phyloP scores from a whole-genome alignment of 345 rosid species.

The Dipteronia sinensis region DNA sequence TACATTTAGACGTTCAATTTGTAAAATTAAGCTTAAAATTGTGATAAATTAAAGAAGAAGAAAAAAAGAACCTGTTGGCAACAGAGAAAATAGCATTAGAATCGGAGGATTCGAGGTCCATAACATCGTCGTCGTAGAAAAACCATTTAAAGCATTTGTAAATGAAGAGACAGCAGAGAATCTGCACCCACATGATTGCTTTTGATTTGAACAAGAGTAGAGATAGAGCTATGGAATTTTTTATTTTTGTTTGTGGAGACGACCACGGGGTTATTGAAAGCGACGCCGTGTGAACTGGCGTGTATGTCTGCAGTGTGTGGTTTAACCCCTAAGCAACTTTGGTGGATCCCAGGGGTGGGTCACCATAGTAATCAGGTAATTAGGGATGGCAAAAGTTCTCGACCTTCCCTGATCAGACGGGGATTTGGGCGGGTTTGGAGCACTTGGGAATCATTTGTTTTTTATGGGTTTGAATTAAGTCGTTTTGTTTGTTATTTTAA shows the following conservation, averaged over 20 bases:
- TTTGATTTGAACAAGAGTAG: too few relatives aligned
- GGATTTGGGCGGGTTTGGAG: too few relatives aligned
- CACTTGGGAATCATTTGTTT: too few relatives aligned
- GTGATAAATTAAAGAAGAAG: background rate
- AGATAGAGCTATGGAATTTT: background rate
- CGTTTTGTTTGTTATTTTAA: too few relatives aligned
- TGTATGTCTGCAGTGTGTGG: too few relatives aligned
- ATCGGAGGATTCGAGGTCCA: conserved; percentile 65
- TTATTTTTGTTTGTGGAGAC: too few relatives aligned
- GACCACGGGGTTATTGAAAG: background rate
- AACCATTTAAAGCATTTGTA: conserved; percentile 52
- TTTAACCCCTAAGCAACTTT: background rate
- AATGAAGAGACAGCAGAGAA: conserved; percentile 67
- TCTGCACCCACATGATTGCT: conserved; percentile 74
- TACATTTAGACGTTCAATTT: too few relatives aligned
- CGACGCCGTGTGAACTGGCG: background rate
- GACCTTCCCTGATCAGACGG: too few relatives aligned
- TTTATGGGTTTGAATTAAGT: too few relatives aligned
- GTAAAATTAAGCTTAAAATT: too few relatives aligned
- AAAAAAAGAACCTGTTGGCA: conserved; percentile 48
- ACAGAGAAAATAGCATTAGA: conserved; percentile 72
- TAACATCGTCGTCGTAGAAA: conserved; percentile 53
- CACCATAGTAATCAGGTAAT: too few relatives aligned
- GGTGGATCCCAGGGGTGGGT: background rate
- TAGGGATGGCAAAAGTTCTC: too few relatives aligned